Evolutionary conservation across 2,329 filamentous ascomycete genomes (phyloP).

Genomic region (Hypoxylon sp.): DNA sequence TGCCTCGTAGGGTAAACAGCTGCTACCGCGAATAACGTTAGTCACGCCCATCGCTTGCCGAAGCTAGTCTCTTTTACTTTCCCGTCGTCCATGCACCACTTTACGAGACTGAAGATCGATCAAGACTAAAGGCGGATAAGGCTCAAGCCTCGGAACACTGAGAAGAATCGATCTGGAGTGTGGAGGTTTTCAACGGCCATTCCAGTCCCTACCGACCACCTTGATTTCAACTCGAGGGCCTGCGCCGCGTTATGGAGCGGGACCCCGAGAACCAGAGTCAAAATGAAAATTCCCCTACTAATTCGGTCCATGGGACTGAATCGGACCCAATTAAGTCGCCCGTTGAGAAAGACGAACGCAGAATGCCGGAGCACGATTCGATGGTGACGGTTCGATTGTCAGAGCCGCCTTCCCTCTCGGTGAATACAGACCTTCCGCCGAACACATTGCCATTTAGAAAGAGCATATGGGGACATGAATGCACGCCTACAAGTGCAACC

Average conservation of each 20-base stretch:
- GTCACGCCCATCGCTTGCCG: slow-evolving; percentile 22
- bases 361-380: slow-evolving; percentile 68
- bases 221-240: slow-evolving; percentile 33
- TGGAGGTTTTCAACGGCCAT: slow-evolving; percentile 44
- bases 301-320: slow-evolving; percentile 35
- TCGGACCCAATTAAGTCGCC: slow-evolving; percentile 45
- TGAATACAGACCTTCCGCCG: slow-evolving; percentile 60
- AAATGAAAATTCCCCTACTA: slow-evolving; percentile 39
- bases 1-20: slow-evolving; percentile 25
- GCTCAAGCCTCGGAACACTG: slow-evolving; percentile 24
- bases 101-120: slow-evolving; percentile 38
- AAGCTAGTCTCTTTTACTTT: slow-evolving; percentile 23
- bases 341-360: slow-evolving; percentile 43
- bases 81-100: slow-evolving; percentile 43
- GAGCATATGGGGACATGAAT: slow-evolving; percentile 52
- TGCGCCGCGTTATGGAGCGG: slow-evolving; percentile 50
- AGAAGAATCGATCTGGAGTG: slow-evolving; percentile 46
- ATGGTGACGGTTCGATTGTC: slow-evolving; percentile 84
- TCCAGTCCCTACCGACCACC: slow-evolving; percentile 49
- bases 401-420: slow-evolving; percentile 67
- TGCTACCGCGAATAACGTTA: slow-evolving; percentile 28
- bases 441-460: slow-evolving; percentile 49
- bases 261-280: slow-evolving; percentile 44
- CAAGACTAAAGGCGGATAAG: slow-evolving; percentile 36
- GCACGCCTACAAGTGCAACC: slow-evolving; percentile 50